Percentiles rank a stretch among this genome's conserved stretches.
Evolutionary conservation across 2,329 filamentous ascomycete species (phyloP).

Genomic region (Fusarium tuaranense): DNA sequence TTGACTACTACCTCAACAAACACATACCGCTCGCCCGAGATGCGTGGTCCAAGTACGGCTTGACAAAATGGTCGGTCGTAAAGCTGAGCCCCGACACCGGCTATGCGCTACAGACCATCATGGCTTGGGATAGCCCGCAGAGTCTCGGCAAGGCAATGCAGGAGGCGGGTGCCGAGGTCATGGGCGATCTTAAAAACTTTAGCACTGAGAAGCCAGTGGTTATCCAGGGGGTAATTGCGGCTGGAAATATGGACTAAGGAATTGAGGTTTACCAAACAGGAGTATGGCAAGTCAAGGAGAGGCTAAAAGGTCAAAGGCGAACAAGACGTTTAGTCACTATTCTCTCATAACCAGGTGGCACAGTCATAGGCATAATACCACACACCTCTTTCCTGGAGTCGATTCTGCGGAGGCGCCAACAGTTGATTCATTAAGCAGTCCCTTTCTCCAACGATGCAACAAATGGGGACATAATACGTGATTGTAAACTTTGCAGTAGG

Average conservation of each 20-base stretch:
- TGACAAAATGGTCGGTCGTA: neutral
- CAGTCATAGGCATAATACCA: neutral
- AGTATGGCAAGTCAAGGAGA: neutral
- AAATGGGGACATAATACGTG: neutral
- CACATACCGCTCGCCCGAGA: neutral
- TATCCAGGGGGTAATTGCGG: neutral
- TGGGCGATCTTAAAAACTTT: neutral
- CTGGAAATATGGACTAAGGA: neutral
- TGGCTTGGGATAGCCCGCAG: neutral
- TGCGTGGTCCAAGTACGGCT: neutral
- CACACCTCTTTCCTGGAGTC: neutral
- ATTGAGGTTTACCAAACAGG: neutral
- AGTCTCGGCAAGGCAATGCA: neutral
- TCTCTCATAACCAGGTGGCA: neutral
- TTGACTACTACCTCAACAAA: neutral
- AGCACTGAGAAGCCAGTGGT: neutral
- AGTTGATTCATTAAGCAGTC: neutral
- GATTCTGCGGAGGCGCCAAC: neutral
- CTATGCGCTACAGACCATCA: neutral
- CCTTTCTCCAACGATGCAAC: neutral
- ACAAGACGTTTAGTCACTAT: neutral
- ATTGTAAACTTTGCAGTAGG: neutral
- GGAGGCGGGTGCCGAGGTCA: neutral
- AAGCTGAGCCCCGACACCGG: neutral
- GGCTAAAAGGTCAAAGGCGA: neutral